Conservation (phyloP, 768 basidiomycete genomes). For the Trametes sanguinea region DNA sequence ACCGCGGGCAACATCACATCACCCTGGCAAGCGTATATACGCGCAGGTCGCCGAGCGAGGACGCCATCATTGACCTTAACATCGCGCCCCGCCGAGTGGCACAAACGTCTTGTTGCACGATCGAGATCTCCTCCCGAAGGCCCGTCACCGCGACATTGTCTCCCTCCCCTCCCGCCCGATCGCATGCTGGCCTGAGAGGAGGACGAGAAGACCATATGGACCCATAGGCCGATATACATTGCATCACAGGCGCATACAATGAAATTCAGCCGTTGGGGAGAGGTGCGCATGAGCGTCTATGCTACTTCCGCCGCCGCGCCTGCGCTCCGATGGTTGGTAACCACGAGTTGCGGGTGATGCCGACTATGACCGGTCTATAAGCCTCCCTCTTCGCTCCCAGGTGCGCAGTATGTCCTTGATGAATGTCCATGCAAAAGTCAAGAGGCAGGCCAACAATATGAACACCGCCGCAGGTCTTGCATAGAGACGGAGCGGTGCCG, state of each 20-base stretch:
- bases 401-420: too few species aligned
- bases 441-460: not conserved
- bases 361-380: too few species aligned
- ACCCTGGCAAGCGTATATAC: not conserved
- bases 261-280: not conserved
- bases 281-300: too few species aligned
- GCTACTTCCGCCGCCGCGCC: too few species aligned
- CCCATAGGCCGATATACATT: not conserved
- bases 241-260: not conserved
- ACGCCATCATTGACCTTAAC: not conserved
- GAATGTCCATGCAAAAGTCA: too few species aligned
- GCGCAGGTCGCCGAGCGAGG: not conserved
- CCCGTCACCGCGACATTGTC: not conserved
- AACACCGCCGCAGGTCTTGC: not conserved
- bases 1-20: too few species aligned
- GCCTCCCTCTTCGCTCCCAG: too few species aligned
- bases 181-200: not conserved
- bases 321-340: too few species aligned
- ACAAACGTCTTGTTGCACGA: slow-evolving; percentile 1
- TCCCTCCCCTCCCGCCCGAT: not conserved
- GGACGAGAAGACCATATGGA: not conserved
- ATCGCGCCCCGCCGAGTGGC: not conserved
- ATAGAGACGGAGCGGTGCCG: not conserved
- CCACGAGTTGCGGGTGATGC: too few species aligned
- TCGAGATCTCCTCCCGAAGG: not conserved